Evolutionary conservation across 2,329 filamentous ascomycete species (phyloP).

Genomic region (Penicillium sp.): DNA sequence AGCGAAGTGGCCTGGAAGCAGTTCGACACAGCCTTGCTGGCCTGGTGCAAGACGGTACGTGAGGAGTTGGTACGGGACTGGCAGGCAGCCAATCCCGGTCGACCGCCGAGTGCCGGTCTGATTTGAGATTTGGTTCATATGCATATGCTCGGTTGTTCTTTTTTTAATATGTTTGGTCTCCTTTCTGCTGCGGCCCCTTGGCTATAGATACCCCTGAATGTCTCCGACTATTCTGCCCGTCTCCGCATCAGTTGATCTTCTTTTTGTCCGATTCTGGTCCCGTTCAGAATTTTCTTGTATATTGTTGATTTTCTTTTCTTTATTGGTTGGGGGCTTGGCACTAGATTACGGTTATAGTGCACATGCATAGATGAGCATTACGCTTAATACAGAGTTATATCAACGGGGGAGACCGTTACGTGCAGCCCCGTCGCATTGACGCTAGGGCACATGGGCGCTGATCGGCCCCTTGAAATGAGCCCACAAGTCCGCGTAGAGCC

Average conservation of each 20-base stretch:
- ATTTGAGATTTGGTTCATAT: slow-evolving; percentile 14
- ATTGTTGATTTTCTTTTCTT: slow-evolving; percentile 1
- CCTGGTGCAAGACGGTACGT: slow-evolving; percentile 78
- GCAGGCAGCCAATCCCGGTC: slow-evolving; percentile 39
- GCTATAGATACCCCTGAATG: slow-evolving; percentile 28
- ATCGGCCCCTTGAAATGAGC: slow-evolving; percentile 13
- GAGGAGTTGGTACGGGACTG: slow-evolving; percentile 77
- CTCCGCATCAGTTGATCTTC: slow-evolving; percentile 15
- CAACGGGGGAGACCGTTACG: neutral
- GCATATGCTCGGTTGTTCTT: slow-evolving; percentile 15
- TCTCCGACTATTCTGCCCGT: slow-evolving; percentile 17
- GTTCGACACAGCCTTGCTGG: slow-evolving; percentile 76
- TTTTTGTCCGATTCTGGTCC: slow-evolving; percentile 11
- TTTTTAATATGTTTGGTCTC: slow-evolving; percentile 14
- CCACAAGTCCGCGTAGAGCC: neutral
- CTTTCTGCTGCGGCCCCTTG: slow-evolving; percentile 26
- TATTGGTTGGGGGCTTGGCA: neutral
- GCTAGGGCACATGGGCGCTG: slow-evolving; percentile 12
- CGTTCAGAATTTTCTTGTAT: slow-evolving; percentile 15
- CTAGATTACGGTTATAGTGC: neutral
- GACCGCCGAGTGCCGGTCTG: slow-evolving; percentile 22
- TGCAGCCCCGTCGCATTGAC: slow-evolving; percentile 1
- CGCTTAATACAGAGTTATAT: slow-evolving; percentile 1
- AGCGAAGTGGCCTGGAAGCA: slow-evolving; percentile 65
- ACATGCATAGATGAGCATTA: slow-evolving; percentile 7